Evolutionary conservation across 371 early-diverging fungal genomes (phyloP), one percentile per base, ranked within the genome.

Genomic region (Mortierella polycephala): DNA sequence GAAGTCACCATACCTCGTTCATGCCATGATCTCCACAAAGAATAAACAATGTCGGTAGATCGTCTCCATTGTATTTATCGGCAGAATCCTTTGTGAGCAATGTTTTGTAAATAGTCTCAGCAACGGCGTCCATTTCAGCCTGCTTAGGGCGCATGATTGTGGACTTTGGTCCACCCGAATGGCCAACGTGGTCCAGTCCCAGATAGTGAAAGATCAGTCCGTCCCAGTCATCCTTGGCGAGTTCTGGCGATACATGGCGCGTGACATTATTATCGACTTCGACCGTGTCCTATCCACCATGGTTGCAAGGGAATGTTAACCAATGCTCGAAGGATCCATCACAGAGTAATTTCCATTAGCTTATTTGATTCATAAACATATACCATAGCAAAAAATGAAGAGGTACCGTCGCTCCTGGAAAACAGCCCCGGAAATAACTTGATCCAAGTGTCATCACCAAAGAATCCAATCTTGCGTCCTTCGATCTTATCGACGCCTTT

Each of bases 1-100:
- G 11, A 18, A 44, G 5, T 21, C 14, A 21, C 1, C 50, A 40
- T 61, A 96, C 91, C 69, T 94, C 90, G 77, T 97, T 99, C 96
- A 99, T 98, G 1, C 99, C 99, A 82, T 99, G 99, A 84, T 99
- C 99, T 44, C 99, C 99, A 61, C 97, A 89, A 12, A 99, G 83
- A n/a, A 99, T 89, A 55, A 99, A 86, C 39, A 98, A 79, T 1
- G 99, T 97, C 0, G 91, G 89, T 64, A 86, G 84, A 4, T 81
- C 69, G 68, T 47, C 7, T 14, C 9, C 11, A 14, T 30, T 8
- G 16, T 5, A 9, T 0, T 6, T 41, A 7, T n/a, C 16, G 13
- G 20, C 20, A n/a, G 59, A 53, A 16, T 71, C 71, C 7, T 75
- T 55, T 21, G 42, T 42, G n/a, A 60, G 18, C 1, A 92, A 75